These are phyloP conservation scores for Aspergillus puulaauensis DNA, from an alignment of 2,329 filamentous ascomycete species.

Conservation along the genomic window DNA sequence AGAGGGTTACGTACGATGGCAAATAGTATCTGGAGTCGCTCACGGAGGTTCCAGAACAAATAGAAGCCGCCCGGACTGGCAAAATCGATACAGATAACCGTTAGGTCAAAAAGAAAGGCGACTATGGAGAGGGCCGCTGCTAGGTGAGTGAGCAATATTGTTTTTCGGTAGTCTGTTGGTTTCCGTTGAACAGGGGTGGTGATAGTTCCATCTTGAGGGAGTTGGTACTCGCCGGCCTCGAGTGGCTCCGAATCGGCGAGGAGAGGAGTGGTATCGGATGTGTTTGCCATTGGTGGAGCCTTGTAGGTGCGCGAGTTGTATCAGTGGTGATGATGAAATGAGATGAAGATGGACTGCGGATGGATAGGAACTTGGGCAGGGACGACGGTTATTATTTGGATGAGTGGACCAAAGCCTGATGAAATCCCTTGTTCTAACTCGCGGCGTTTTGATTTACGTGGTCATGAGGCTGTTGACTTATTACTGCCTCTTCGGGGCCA, in stretches of 20 bases:
- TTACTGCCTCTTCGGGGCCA: not conserved
- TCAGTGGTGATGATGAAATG: not conserved
- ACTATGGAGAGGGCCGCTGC: not conserved
- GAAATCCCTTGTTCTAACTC: too few relatives aligned
- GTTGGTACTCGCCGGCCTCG: not conserved
- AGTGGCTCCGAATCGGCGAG: constrained; percentile 1
- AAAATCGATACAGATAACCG: not conserved
- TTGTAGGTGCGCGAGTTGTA: not conserved
- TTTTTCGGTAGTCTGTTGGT: not conserved
- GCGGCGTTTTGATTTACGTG: too few relatives aligned
- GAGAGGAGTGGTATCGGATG: constrained; percentile 5
- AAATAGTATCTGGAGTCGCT: not conserved
- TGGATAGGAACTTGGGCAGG: not conserved
- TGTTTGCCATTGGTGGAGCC: not conserved
- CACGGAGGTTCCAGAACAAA: not conserved
- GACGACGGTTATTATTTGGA: not conserved
- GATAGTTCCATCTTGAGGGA: not conserved
- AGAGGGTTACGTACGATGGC: not conserved
- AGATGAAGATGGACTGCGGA: not conserved
- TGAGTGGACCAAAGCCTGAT: not conserved
- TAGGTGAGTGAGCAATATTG: not conserved
- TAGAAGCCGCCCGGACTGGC: not conserved
- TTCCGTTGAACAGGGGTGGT: not conserved
- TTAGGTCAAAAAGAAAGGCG: not conserved
- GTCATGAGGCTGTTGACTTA: not conserved